Base-by-base conservation (phyloP, 306 rosid genomes). In the Spatholobus suberectus region DNA sequence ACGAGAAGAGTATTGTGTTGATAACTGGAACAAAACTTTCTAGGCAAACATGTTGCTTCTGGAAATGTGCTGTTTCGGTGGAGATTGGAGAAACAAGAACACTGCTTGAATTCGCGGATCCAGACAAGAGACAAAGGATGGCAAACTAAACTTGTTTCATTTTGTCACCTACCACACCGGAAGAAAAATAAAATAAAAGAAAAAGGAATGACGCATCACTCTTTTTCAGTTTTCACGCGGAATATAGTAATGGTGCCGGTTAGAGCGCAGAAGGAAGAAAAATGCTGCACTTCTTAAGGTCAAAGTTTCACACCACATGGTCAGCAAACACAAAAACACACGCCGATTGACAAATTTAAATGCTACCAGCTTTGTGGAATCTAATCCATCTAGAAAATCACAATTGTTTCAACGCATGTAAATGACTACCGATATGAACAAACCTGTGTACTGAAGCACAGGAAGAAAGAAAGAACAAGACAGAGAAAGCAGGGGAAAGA, bases 251-350 rank as follows among this genome's bases (percentile, higher is more conserved):
- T n/a, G 32, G 11, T 13, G 17, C 5, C 20, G 8, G 69, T 62
- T 15, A 27, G 52, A 80, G 24, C 7, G 23, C 26, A 8, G 21
- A 32, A n/a, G 8, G 38, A 21, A 41, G 54, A 85, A 35, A 72
- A 76, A 80, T 76, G 79, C 4, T 32, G 67, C 79, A 27, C 9
- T 77, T 38, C 6, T 69, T 27, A 76, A 76, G 46, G 52, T 58
- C 67, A 83, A 58, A 21, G 47, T 40, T 58, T 58, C 43, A 23
- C 38, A 70, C 38, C n/a, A 51, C 21, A 32, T 38, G 11, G 43
- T 38, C 6, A 38, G 2, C 10, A 4, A n/a, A n/a, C n/a, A n/a
- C n/a, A n/a, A n/a, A 41, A 41, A 10, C 1, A 10, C 47, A 11
- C 47, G 10, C 47, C 49, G 9, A 9, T 4, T 21, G 72, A 38